phyloP scores from a whole-genome alignment of 177 flowering plant genomes.

The Vitis hybrid region DNA sequence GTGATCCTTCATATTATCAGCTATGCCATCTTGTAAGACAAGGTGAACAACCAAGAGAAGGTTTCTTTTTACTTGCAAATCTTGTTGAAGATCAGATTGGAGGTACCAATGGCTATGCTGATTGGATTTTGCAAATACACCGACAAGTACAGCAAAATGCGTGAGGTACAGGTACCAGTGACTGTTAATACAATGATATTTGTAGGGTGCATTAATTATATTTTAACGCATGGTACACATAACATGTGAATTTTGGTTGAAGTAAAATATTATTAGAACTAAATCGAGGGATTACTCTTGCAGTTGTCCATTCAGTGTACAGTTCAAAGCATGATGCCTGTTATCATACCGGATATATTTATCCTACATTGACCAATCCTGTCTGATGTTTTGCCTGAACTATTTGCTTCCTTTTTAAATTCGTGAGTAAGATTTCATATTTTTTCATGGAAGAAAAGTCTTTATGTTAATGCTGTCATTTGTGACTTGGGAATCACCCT shows the following conservation, averaged over 20 bases:
- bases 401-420: not conserved
- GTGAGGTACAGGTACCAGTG: conserved; percentile 34
- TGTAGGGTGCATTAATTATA: not conserved
- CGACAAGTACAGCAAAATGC: conserved; percentile 85
- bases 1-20: conserved; percentile 70
- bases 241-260: too few species aligned
- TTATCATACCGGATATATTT: not conserved
- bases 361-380: not conserved
- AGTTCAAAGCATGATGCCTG: not conserved
- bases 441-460: not conserved
- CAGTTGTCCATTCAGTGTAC: not conserved
- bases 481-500: not conserved
- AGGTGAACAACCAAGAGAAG: conserved; percentile 96
- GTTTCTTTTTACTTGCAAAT: conserved; percentile 65
- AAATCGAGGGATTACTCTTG: not conserved
- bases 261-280: not conserved
- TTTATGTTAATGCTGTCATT: not conserved
- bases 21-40: conserved; percentile 80
- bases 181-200: not conserved
- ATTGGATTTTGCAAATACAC: conserved; percentile 79
- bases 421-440: not conserved
- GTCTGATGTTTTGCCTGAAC: not conserved
- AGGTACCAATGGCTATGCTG: conserved; percentile 71
- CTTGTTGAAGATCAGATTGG: conserved; percentile 83
- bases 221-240: not conserved